Evolutionary conservation across 2,329 filamentous ascomycete species (phyloP).

Genomic region (Fusarium sp.): DNA sequence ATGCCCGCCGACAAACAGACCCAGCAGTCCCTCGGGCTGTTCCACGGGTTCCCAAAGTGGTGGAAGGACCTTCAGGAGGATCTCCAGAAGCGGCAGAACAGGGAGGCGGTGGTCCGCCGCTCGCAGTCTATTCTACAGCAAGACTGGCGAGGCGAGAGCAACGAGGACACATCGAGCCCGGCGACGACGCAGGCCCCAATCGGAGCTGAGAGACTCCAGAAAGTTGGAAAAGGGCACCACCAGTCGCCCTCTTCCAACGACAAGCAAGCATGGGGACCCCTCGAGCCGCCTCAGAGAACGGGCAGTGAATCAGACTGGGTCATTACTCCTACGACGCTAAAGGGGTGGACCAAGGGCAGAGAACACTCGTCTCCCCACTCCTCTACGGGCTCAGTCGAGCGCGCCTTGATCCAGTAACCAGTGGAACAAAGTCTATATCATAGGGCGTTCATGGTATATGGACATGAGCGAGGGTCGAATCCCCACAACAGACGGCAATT

Average conservation of each 20-base stretch:
- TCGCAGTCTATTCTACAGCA: conserved; percentile 15
- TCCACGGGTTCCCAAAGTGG: conserved; percentile 74
- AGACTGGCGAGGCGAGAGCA: conserved; percentile 32
- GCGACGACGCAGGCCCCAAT: conserved; percentile 29
- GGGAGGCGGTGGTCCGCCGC: conserved; percentile 1
- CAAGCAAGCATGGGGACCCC: conserved; percentile 47
- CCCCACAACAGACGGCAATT: not conserved
- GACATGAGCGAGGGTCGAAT: not conserved
- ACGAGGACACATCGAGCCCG: conserved; percentile 14
- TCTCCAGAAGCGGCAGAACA: conserved; percentile 49
- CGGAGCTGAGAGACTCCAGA: conserved; percentile 32
- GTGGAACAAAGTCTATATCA: conserved; percentile 13
- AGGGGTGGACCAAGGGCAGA: conserved; percentile 23
- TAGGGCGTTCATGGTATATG: not conserved
- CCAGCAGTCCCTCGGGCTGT: conserved; percentile 80
- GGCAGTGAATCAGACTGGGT: conserved; percentile 35
- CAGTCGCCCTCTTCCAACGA: conserved; percentile 6
- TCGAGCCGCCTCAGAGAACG: conserved; percentile 53
- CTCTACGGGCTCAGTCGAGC: conserved; percentile 26
- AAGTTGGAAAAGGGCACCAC: conserved; percentile 10
- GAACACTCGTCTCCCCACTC: conserved; percentile 29
- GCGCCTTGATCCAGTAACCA: conserved; percentile 17
- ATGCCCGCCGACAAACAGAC: conserved; percentile 82
- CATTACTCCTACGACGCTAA: conserved; percentile 19
- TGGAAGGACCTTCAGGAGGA: conserved; percentile 71